These are phyloP conservation scores for Annulohypoxylon moriforme DNA, from an alignment of 495 filamentous ascomycete species.

Conservation along the genomic window DNA sequence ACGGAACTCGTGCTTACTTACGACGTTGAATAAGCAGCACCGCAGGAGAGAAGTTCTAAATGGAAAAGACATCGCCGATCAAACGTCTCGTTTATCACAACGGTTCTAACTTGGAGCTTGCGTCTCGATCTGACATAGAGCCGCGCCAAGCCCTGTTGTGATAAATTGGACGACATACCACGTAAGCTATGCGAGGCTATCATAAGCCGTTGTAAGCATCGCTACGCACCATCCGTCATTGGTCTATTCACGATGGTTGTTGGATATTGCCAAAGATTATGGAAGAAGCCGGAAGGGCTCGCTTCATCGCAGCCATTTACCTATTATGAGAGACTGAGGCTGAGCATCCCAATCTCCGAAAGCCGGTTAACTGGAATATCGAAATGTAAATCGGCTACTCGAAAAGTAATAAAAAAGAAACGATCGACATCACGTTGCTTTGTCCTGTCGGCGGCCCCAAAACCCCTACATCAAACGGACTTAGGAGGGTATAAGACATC, in stretches of 20 bases:
- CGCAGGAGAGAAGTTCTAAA: neutral
- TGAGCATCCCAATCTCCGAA: neutral
- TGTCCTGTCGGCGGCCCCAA: conserved; percentile 12
- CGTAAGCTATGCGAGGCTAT: conserved; percentile 12
- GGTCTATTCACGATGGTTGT: conserved; percentile 3
- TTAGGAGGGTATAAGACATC: conserved; percentile 8
- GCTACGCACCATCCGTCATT: conserved; percentile 35
- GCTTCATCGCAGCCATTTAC: neutral
- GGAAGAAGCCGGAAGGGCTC: conserved; percentile 1
- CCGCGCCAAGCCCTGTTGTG: conserved; percentile 59
- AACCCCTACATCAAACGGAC: neutral
- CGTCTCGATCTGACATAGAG: conserved; percentile 19
- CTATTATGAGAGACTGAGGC: conserved; percentile 1
- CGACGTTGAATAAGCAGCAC: neutral
- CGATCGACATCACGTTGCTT: conserved; percentile 10
- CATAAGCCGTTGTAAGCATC: conserved; percentile 24
- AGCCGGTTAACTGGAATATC: neutral
- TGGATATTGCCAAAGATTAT: neutral
- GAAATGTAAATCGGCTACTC: neutral
- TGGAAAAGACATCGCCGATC: neutral
- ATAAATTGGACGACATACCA: conserved; percentile 57
- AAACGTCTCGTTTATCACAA: neutral
- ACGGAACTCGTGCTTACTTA: neutral
- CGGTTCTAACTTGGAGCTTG: conserved; percentile 19
- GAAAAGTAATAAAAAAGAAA: neutral